Conservation (phyloP, 2,329 filamentous ascomycete genomes). For the Botrytis medusae region DNA sequence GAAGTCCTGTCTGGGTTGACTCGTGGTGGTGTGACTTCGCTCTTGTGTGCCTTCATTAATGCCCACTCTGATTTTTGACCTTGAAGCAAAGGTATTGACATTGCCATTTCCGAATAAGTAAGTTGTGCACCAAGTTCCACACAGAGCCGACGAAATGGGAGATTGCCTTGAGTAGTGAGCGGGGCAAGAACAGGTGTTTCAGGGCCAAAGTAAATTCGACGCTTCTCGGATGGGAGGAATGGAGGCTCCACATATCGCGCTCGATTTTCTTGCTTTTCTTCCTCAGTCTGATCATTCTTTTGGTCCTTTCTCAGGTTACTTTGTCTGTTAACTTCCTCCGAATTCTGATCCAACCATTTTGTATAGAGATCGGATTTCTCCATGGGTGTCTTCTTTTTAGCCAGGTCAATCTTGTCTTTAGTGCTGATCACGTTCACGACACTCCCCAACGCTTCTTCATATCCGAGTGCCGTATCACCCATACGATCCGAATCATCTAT, state of each 20-base stretch:
- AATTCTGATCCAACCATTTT: conserved; percentile 72
- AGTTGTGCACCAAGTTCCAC: conserved; percentile 85
- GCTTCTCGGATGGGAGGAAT: conserved; percentile 88
- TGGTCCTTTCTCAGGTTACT: conserved; percentile 47
- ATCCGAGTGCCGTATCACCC: conserved; percentile 36
- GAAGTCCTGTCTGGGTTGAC: conserved; percentile 50
- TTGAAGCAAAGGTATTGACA: conserved; percentile 85
- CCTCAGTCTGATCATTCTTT: conserved; percentile 43
- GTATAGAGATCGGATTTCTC: conserved; percentile 74
- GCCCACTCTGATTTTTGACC: conserved; percentile 94
- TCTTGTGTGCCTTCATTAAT: conserved; percentile 86
- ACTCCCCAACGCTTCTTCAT: conserved; percentile 54
- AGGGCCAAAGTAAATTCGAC: conserved; percentile 86
- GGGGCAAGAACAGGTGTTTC: conserved; percentile 94
- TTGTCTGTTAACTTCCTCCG: conserved; percentile 49
- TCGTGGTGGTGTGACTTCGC: conserved; percentile 71
- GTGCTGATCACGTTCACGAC: conserved; percentile 73
- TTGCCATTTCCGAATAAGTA: conserved; percentile 98
- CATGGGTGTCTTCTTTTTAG: conserved; percentile 68
- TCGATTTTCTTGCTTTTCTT: conserved; percentile 65
- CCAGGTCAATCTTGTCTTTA: conserved; percentile 70
- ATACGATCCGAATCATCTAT: conserved; percentile 46
- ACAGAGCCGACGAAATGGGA: conserved; percentile 90
- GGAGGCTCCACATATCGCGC: conserved; percentile 84
- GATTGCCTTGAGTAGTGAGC: conserved; percentile 92